phyloP scores from a whole-genome alignment of 108 stramenopile genomes.

The Nitzschia sp. region DNA sequence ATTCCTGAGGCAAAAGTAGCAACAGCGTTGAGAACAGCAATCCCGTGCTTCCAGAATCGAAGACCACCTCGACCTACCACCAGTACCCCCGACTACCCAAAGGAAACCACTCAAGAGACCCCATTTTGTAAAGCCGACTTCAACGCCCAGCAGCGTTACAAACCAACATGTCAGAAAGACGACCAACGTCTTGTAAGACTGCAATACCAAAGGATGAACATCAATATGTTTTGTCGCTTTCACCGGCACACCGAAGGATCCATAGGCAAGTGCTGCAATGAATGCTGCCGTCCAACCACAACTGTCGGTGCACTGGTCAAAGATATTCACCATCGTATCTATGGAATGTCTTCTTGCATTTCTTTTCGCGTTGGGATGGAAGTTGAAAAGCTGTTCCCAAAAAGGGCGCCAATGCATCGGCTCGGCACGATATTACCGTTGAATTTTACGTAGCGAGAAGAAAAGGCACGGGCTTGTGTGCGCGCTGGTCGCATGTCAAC shows the following conservation, averaged over 20 bases:
- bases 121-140: slow-evolving; percentile 60
- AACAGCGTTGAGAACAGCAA: neutral
- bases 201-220: slow-evolving; percentile 65
- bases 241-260: slow-evolving; percentile 71
- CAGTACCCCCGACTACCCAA: slow-evolving; percentile 55
- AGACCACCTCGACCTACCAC: slow-evolving; percentile 36
- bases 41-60: too few species aligned
- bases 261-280: slow-evolving; percentile 52
- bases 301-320: slow-evolving; percentile 27
- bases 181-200: slow-evolving; percentile 61
- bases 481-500: too few species aligned
- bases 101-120: slow-evolving; percentile 74
- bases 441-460: too few species aligned
- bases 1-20: slow-evolving; percentile 27
- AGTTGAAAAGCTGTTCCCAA: too few species aligned
- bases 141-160: slow-evolving; percentile 47
- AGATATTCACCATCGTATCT: slow-evolving; percentile 8
- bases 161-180: slow-evolving; percentile 58
- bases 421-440: too few species aligned
- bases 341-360: too few species aligned
- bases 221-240: slow-evolving; percentile 52
- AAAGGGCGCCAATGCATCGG: too few species aligned
- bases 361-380: too few species aligned
- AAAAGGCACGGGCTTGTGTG: too few species aligned
- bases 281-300: slow-evolving; percentile 65